Base-by-base conservation (phyloP, 805 yeast genomes). In the Barnettozyma sp. region DNA sequence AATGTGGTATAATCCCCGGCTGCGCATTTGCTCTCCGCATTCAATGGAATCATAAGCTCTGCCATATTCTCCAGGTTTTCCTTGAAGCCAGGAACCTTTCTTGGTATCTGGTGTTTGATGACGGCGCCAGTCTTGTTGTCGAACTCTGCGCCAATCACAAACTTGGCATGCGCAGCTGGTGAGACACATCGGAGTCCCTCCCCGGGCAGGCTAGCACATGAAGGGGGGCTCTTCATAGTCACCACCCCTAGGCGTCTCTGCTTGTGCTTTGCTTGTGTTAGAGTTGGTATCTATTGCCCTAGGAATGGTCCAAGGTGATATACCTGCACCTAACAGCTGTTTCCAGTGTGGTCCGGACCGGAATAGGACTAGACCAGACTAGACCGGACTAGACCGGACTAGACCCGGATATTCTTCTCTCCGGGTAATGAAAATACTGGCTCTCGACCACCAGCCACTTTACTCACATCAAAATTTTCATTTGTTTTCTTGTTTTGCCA, bases 71-170 rank as follows among this genome's bases (percentile, higher is more conserved):
- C 47, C 30, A 66, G 48, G 33, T 50, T 42, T 6, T 55, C 55
- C 51, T 49, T 55, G 32, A 57, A 55, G 1, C 66, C 66, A 1
- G 71, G 58, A 4, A 63, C 53, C 31, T 49, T 52, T 11, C 49
- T 39, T 0, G 94, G 90, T 34, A 70, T 66, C 49, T 79, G 87
- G 44, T 72, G 71, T 35, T 64, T 63, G 22, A 86, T 58, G 4
- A 72, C 63, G 0, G 92, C 79, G 0, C 96, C 95, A 36, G 74
- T 65, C 48, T 73, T 79, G 43, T 79, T 75, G 54, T 86, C 92
- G 55, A 86, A 87, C 58, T 82, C 88, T 1, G 90, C 82, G 6
- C 86, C 68, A 22, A 85, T 48, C 16, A 81, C 66, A 49, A 67
- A 79, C 35, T 71, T 72, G 12, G 73, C 71, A 46, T 75, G 70